Evolutionary conservation across 2,329 filamentous ascomycete genomes (phyloP).

Genomic region (Diaporthe sp.): DNA sequence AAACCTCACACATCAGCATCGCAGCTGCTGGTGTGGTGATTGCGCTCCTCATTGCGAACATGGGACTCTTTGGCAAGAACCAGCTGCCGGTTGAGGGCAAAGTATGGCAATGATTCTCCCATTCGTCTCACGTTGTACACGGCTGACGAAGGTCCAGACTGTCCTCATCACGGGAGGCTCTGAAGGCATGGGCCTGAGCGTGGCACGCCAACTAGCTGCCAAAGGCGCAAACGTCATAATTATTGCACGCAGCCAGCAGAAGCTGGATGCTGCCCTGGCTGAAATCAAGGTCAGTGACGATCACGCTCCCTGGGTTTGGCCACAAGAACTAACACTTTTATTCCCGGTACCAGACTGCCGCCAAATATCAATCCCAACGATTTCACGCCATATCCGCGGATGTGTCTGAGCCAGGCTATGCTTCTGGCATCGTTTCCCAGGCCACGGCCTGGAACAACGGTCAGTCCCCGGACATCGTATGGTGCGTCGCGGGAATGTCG

Average conservation of each 20-base stretch:
- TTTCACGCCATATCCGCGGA: conserved; percentile 91
- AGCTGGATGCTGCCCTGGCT: conserved; percentile 69
- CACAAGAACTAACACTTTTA: conserved; percentile 49
- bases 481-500: conserved; percentile 86
- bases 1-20: conserved; percentile 43
- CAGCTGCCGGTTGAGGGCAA: conserved; percentile 88
- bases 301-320: neutral
- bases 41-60: conserved; percentile 57
- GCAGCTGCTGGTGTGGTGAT: conserved; percentile 51
- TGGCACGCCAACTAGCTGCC: conserved; percentile 71
- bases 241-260: conserved; percentile 72
- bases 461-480: conserved; percentile 84
- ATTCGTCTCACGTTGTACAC: neutral
- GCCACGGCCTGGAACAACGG: conserved; percentile 84
- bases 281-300: conserved; percentile 63
- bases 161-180: conserved; percentile 79
- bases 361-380: conserved; percentile 76
- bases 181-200: conserved; percentile 76
- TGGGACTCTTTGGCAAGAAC: conserved; percentile 81
- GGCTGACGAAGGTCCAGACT: conserved; percentile 61
- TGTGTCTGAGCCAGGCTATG: conserved; percentile 78
- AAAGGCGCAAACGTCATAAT: conserved; percentile 79
- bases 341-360: conserved; percentile 65
- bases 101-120: conserved; percentile 61
- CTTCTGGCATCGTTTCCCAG: conserved; percentile 77